Evolutionary conservation across 2,329 filamentous ascomycete species (phyloP).

Genomic region (Calonectria honghensis): DNA sequence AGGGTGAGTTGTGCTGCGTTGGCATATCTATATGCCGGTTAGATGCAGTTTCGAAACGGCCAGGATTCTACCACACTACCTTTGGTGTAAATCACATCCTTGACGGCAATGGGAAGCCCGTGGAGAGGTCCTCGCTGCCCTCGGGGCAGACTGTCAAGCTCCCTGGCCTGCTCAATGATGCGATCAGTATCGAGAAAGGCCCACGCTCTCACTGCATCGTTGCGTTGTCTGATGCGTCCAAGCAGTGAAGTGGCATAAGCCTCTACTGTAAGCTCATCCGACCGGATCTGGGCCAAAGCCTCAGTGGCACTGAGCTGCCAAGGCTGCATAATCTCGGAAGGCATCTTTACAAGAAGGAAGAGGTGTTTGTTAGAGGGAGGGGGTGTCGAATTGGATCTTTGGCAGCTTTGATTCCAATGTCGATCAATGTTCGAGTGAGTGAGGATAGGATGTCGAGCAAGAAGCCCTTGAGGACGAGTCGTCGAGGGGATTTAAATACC

Average conservation of each 20-base stretch:
- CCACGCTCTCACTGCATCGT: conserved; percentile 70
- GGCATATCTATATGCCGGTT: conserved; percentile 69
- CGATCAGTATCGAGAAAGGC: conserved; percentile 65
- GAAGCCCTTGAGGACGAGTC: neutral
- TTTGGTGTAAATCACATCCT: conserved; percentile 77
- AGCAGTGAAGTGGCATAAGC: conserved; percentile 70
- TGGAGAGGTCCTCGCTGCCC: conserved; percentile 73
- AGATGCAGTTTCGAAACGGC: neutral
- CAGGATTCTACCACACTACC: conserved; percentile 55
- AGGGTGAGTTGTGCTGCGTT: conserved; percentile 72
- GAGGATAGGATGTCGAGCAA: conserved; percentile 3
- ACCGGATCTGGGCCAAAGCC: conserved; percentile 61
- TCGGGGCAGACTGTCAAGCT: conserved; percentile 69
- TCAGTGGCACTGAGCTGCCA: conserved; percentile 65
- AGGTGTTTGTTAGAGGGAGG: neutral
- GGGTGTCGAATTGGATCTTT: neutral
- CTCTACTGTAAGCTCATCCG: conserved; percentile 68
- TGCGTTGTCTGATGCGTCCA: conserved; percentile 64
- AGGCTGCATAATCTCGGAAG: conserved; percentile 34
- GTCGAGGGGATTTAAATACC: conserved; percentile 25
- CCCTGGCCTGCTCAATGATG: conserved; percentile 69
- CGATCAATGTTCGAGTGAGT: neutral
- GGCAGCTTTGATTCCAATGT: neutral
- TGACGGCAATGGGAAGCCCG: conserved; percentile 74
- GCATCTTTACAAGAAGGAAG: conserved; percentile 24